Percentiles rank a stretch among this genome's conserved stretches.
Evolutionary conservation across 371 early-diverging fungal genomes (phyloP).

Genomic region (Catenaria anguillulae): DNA sequence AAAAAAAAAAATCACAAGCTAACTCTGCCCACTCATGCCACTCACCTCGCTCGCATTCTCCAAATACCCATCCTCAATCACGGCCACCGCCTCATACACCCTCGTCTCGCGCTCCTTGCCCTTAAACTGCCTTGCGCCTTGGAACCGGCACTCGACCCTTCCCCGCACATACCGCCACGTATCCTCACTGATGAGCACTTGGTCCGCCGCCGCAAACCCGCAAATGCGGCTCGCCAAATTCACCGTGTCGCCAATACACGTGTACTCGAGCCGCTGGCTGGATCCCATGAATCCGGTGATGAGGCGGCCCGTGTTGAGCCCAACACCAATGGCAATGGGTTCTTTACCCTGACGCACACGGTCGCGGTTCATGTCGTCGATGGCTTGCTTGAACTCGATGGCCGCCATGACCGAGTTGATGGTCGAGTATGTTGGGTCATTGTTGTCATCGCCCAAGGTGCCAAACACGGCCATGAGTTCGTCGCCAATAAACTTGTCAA

Average conservation of each 20-base stretch:
- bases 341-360: constrained; percentile 21
- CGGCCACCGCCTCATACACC: constrained; percentile 4
- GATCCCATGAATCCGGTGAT: constrained; percentile 34
- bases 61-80: not conserved
- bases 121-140: constrained; percentile 26
- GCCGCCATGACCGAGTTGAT: constrained; percentile 22
- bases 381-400: constrained; percentile 25
- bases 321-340: constrained; percentile 30
- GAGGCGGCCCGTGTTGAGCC: constrained; percentile 30
- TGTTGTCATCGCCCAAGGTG: constrained; percentile 3
- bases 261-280: constrained; percentile 33
- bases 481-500: constrained; percentile 44
- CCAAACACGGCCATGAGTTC: constrained; percentile 29
- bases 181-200: constrained; percentile 28
- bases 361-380: constrained; percentile 26
- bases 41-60: not conserved
- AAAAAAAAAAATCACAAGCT: too few relatives aligned
- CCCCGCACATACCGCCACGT: constrained; percentile 22
- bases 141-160: constrained; percentile 17
- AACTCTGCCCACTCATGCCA: too few relatives aligned
- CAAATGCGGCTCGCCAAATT: constrained; percentile 35
- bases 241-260: constrained; percentile 41
- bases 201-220: constrained; percentile 21
- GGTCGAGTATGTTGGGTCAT: not conserved
- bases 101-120: constrained; percentile 28